These are phyloP conservation scores for Cladosporium sp. DNA, from an alignment of 2,329 filamentous ascomycete genomes.

Conservation along the genomic window DNA sequence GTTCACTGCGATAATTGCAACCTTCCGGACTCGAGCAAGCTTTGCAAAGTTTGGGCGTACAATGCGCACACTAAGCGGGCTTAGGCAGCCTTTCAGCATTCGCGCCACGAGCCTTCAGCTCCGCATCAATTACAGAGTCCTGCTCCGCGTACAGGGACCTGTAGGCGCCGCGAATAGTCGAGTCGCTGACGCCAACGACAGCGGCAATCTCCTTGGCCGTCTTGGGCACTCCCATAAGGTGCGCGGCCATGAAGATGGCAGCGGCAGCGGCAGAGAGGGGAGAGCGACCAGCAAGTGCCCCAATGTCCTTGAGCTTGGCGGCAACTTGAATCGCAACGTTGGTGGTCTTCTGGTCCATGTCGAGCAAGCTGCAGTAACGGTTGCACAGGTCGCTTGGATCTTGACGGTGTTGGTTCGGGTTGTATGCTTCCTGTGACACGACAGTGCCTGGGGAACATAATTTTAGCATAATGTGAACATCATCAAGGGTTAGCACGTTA, in stretches of 20 bases:
- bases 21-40: no score
- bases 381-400: conserved; percentile 60
- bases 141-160: conserved; percentile 75
- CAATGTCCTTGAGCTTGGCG: conserved; percentile 69
- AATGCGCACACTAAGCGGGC: conserved; percentile 22
- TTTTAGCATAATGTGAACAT: conserved; percentile 16
- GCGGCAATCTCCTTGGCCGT: conserved; percentile 80
- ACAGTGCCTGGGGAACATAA: conserved; percentile 21
- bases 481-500: conserved; percentile 13
- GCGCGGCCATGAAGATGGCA: conserved; percentile 93
- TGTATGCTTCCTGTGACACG: conserved; percentile 26
- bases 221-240: conserved; percentile 75
- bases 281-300: conserved; percentile 84
- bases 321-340: conserved; percentile 78
- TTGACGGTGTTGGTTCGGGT: conserved; percentile 24
- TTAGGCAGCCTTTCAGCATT: conserved; percentile 66
- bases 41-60: background rate
- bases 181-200: conserved; percentile 88
- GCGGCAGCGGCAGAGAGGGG: conserved; percentile 91
- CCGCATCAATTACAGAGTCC: conserved; percentile 68
- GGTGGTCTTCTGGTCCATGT: conserved; percentile 69
- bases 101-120: conserved; percentile 70
- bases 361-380: conserved; percentile 83
- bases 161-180: conserved; percentile 94
- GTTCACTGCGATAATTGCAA: background rate